A percentile compares a stretch with the other conserved stretches of the same genome.
These are phyloP conservation scores for Globisporangium viniferum DNA, from an alignment of 352 stramenopile genomes.

Conservation along the genomic window DNA sequence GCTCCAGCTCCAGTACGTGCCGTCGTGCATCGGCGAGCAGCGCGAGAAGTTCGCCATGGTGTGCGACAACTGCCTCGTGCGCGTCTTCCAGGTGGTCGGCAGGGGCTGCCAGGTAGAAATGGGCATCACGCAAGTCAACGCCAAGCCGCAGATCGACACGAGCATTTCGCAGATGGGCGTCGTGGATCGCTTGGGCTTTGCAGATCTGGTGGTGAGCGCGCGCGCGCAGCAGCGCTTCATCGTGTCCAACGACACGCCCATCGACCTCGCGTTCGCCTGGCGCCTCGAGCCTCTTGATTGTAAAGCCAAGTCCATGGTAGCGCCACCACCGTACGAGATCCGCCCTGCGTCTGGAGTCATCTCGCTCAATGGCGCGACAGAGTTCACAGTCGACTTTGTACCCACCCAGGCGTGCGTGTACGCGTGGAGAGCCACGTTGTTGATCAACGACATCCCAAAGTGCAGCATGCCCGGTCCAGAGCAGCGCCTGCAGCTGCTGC, in stretches of 20 bases:
- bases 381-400: slow-evolving; percentile 50
- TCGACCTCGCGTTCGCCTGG: slow-evolving; percentile 63
- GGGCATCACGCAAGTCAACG: slow-evolving; percentile 41
- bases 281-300: slow-evolving; percentile 21
- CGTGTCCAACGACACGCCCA: slow-evolving; percentile 62
- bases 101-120: slow-evolving; percentile 70
- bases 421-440: slow-evolving; percentile 34
- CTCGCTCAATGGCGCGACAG: slow-evolving; percentile 25
- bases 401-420: slow-evolving; percentile 23
- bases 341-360: slow-evolving; percentile 40
- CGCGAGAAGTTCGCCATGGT: slow-evolving; percentile 72
- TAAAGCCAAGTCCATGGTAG: background rate
- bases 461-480: slow-evolving; percentile 50
- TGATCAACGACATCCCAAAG: slow-evolving; percentile 40
- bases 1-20: slow-evolving; percentile 54
- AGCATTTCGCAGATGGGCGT: slow-evolving; percentile 40
- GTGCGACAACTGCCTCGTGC: slow-evolving; percentile 82
- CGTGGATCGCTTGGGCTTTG: slow-evolving; percentile 52
- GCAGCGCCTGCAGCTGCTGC: slow-evolving; percentile 36
- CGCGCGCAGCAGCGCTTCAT: slow-evolving; percentile 35
- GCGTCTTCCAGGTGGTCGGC: slow-evolving; percentile 62
- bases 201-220: slow-evolving; percentile 34
- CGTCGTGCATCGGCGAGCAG: slow-evolving; percentile 53
- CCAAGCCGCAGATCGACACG: slow-evolving; percentile 34
- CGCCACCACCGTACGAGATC: slow-evolving; percentile 36